Percentiles rank a stretch among this genome's conserved stretches.
Conservation (phyloP, 2,329 filamentous ascomycete genomes). For the Fonsecaea monophora region DNA sequence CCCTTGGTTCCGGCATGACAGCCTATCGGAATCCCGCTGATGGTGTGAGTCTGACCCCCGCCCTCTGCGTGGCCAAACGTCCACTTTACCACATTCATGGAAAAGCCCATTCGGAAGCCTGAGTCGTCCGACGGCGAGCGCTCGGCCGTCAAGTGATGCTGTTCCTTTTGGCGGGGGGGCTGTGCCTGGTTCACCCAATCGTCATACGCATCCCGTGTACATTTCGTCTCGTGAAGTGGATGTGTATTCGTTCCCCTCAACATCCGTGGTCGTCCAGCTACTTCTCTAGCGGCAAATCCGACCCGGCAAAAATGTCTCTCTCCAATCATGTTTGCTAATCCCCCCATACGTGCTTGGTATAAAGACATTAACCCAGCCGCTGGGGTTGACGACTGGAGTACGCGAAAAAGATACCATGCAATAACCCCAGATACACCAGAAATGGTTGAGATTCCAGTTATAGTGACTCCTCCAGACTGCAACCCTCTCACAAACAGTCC, state of each 20-base stretch:
- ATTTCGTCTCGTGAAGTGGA: neutral
- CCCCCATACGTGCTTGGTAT: conserved; percentile 6
- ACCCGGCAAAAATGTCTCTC: conserved; percentile 1
- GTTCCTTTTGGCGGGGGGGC: neutral
- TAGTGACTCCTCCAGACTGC: conserved; percentile 28
- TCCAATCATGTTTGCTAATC: neutral
- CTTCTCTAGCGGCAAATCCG: conserved; percentile 10
- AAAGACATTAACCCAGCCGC: conserved; percentile 14
- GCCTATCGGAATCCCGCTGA: conserved; percentile 1
- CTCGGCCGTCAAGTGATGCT: neutral
- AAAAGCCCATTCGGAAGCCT: neutral
- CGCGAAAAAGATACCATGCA: conserved; percentile 8
- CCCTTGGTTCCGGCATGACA: neutral
- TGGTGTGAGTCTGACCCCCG: neutral
- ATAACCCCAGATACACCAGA: conserved; percentile 17
- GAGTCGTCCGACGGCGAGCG: neutral
- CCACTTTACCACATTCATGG: neutral
- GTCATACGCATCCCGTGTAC: too few relatives aligned
- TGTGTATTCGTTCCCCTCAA: neutral
- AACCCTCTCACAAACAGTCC: conserved; percentile 16
- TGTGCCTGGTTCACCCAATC: neutral
- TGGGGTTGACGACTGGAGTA: neutral
- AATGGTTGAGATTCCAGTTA: conserved; percentile 32
- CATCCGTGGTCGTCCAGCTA: conserved; percentile 5
- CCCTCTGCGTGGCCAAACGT: neutral